Evolutionary conservation across 192 early-diverging fungal species (phyloP), one percentile per base, ranked within the genome.

Genomic region (Backusella australiensis): DNA sequence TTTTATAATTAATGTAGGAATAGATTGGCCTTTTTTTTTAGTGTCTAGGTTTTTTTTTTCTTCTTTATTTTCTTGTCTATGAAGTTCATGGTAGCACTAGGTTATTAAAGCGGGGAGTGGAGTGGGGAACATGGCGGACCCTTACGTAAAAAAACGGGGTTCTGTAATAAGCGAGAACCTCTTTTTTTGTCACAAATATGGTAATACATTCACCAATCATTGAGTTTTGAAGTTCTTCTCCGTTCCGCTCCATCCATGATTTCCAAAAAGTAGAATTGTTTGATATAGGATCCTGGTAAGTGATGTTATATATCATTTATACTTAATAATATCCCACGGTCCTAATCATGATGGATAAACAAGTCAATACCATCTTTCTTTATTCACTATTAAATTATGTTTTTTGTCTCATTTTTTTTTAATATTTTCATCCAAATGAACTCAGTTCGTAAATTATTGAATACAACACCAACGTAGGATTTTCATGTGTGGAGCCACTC

Each of bases 41-140:
- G 42, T 44, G 42, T 44, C 42, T 44, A 44, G 15, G 6, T 39
- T 39, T 53, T 53, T 21, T 21, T 21, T 23, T 29, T 14, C 11
- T 63, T 63, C 56, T 63, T 63, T 63, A 63, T 29, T 63, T 63
- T 63, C 21, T 63, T 56, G 53, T 56, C 19, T 56, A 56, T 56
- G 7, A 23, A 56, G 21, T 21, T 56, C 11, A 23, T 0, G n/a
- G n/a, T 21, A 9, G 52, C 17, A 53, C 52, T 53, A 6, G n/a
- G 6, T 56, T 23, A 56, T 56, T 56, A 56, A 56, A 56, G 53
- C 21, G 56, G 56, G 56, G 56, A 17, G 53, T 2, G 5, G 23
- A 59, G 21, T 59, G 53, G 53, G 53, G 53, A 23, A 59, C 8
- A 59, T 49, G 23, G 56, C 56, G 56, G 56, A 59, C 53, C 53